Conservation (phyloP, 306 rosid genomes). For the Hippophae tibetana region DNA sequence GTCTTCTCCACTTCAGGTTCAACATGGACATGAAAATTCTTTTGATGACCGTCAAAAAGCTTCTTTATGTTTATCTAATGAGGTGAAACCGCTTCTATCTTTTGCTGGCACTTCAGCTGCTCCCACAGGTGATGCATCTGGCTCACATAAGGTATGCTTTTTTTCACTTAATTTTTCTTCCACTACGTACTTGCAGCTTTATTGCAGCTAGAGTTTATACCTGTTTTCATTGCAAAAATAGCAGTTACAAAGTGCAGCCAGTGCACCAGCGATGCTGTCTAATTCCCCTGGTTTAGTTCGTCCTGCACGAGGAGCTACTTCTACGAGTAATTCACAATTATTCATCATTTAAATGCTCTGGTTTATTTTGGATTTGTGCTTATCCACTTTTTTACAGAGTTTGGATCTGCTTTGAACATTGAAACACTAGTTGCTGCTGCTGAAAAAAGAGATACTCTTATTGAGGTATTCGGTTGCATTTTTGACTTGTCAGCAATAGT, state of each 20-base stretch:
- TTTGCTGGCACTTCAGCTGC: slow-evolving; percentile 41
- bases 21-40: slow-evolving; percentile 63
- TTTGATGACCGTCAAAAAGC: slow-evolving; percentile 61
- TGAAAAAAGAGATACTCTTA: slow-evolving; percentile 86
- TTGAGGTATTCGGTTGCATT: slow-evolving; percentile 52
- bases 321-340: slow-evolving; percentile 49
- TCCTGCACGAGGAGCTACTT: slow-evolving; percentile 55
- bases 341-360: slow-evolving; percentile 9
- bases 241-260: slow-evolving; percentile 48
- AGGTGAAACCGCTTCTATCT: slow-evolving; percentile 48
- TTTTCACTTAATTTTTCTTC: neutral
- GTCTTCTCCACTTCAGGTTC: slow-evolving; percentile 53
- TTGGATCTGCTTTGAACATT: slow-evolving; percentile 95
- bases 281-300: slow-evolving; percentile 76
- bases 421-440: slow-evolving; percentile 96
- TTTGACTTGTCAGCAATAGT: neutral
- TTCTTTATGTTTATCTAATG: slow-evolving; percentile 40
- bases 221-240: neutral
- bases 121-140: slow-evolving; percentile 43
- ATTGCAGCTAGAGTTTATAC: slow-evolving; percentile 1
- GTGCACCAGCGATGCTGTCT: slow-evolving; percentile 42
- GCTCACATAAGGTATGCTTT: slow-evolving; percentile 48
- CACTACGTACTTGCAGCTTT: neutral
- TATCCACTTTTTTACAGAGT: slow-evolving; percentile 42
- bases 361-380: slow-evolving; percentile 15